Evolutionary conservation across 139 green algal genomes (phyloP).

Genomic region (Micromonas pusilla): DNA sequence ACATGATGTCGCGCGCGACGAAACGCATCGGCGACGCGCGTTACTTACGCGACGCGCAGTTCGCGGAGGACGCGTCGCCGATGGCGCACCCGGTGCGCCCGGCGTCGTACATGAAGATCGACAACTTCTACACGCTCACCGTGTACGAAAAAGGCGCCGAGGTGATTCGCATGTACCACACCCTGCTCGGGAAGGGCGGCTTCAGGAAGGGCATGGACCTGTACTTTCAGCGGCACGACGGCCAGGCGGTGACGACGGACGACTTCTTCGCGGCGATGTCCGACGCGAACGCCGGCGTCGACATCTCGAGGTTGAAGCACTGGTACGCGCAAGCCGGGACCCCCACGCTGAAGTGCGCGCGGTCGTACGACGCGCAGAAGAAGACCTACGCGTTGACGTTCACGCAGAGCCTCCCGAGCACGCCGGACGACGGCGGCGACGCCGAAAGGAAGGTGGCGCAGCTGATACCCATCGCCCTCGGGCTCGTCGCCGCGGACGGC

Average conservation of each 20-base stretch:
- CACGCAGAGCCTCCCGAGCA: conserved; percentile 31
- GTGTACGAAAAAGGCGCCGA: conserved; percentile 70
- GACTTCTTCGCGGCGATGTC: conserved; percentile 94
- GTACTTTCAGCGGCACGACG: conserved; percentile 95
- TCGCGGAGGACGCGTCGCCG: conserved; percentile 74
- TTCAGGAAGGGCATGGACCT: conserved; percentile 96
- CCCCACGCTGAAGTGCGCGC: conserved; percentile 59
- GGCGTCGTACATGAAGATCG: conserved; percentile 96
- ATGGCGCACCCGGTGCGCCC: conserved; percentile 94
- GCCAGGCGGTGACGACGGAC: conserved; percentile 95
- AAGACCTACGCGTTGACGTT: conserved; percentile 69
- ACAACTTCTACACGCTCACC: conserved; percentile 99
- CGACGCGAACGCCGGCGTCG: conserved; percentile 82
- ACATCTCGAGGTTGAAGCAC: conserved; percentile 59
- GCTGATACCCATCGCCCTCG: conserved; percentile 74
- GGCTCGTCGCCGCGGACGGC: conserved; percentile 65
- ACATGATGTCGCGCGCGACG: conserved; percentile 87
- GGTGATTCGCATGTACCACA: conserved; percentile 83
- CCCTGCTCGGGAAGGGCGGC: conserved; percentile 81
- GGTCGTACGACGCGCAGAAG: conserved; percentile 59
- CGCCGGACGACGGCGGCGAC: conserved; percentile 45
- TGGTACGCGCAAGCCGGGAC: conserved; percentile 94
- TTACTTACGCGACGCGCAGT: conserved; percentile 72
- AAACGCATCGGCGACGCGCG: conserved; percentile 85
- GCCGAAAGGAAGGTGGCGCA: conserved; percentile 77